phyloP scores from a whole-genome alignment of 148 eudicot genomes.

The Vaccinium darrowii region DNA sequence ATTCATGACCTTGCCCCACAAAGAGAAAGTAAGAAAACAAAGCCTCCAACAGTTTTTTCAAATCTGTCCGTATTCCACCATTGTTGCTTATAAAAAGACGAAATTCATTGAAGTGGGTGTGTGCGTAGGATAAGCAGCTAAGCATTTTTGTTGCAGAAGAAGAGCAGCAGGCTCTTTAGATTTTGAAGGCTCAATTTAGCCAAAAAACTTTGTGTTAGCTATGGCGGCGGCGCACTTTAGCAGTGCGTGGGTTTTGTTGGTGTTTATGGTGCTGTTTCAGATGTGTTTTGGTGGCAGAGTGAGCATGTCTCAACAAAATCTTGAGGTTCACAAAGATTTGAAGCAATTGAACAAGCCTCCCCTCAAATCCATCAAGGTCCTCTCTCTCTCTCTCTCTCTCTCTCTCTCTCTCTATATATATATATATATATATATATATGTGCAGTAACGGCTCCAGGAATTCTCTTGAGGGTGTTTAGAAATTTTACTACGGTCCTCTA shows the following conservation, averaged over 20 bases:
- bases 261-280: neutral
- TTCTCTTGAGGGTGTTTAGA: no score
- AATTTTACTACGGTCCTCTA: no score
- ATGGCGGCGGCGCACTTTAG: constrained; percentile 19
- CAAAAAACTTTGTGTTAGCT: neutral
- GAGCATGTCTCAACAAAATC: constrained; percentile 30
- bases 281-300: constrained; percentile 11
- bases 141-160: neutral
- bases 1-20: no score
- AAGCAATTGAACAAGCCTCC: constrained; percentile 64
- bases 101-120: constrained; percentile 2
- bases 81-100: neutral
- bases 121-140: neutral
- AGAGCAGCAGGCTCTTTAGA: neutral
- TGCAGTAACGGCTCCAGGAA: no score
- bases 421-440: no score
- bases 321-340: constrained; percentile 51
- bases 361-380: constrained; percentile 63
- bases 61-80: neutral
- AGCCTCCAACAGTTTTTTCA: constrained; percentile 24
- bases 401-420: no score
- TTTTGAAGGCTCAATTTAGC: neutral
- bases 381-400: no score
- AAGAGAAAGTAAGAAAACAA: constrained; percentile 1
- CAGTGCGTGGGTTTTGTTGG: neutral